Evolutionary conservation across 306 rosid genomes (phyloP), one percentile per base, ranked within the genome.

Genomic region (Sechiopsis laciniata): DNA sequence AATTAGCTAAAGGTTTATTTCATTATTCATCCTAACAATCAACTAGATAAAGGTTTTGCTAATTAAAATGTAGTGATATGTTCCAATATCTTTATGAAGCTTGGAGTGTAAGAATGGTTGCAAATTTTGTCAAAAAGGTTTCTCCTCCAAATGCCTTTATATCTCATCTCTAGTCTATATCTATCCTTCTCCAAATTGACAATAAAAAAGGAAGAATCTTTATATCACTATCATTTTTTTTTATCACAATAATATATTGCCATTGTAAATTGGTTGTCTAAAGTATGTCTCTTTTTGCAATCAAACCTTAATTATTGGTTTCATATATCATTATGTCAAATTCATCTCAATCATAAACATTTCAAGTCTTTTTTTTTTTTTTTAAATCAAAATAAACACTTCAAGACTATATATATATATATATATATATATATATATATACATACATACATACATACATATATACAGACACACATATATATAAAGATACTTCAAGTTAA

Each of bases 131-230:
- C 69, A 62, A 62, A 62, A 62, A 16, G 32, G 13, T 16, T 2
- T 15, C 0, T 62, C 50, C 69, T 62, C 50, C 69, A 10, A 32
- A 62, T 62, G 22, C 69, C 69, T 62, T 35, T 62, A 35, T 29
- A 62, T 62, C 69, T 62, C 50, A 62, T 62, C 69, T 60, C 45
- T 35, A 0, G 11, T 8, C 24, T 55, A 3, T 10, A 19, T 19
- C 26, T 22, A 15, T 62, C n/a, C 45, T 61, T 61, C 67, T 61
- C 68, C 20, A 61, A 61, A 26, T 61, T 19, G 68, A 61, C 68
- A 12, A 29, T 2, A 4, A 11, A 11, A 48, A 1, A 15, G 7
- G 40, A 62, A 62, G 19, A 35, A 62, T n/a, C 69, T 62, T 62
- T 62, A 62, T 37, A 62, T 62, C 69, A 35, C 69, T 60, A 6